Percentiles rank a stretch among this genome's conserved stretches.
Conservation (phyloP, 805 yeast genomes). For the Suhomyces vadensis region DNA sequence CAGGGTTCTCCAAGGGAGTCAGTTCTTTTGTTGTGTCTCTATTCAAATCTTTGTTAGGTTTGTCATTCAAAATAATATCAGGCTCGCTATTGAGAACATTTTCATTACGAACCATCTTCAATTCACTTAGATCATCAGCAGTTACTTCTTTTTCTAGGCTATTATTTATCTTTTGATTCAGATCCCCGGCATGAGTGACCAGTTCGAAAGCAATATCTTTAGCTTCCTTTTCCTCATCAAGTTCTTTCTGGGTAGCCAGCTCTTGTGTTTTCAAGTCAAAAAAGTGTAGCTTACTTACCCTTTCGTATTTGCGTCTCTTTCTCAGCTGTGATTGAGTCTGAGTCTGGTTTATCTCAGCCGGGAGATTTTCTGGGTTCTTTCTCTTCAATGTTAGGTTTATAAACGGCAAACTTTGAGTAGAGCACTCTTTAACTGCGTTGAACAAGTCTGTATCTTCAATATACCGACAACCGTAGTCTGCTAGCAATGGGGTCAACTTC, state of each 20-base stretch:
- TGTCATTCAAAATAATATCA: not conserved
- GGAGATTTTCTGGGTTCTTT: not conserved
- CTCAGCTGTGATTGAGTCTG: slow-evolving; percentile 12
- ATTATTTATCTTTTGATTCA: not conserved
- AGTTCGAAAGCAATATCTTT: no score
- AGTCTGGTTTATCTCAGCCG: not conserved
- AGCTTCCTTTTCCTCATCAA: not conserved
- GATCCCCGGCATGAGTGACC: no score
- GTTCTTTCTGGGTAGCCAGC: not conserved
- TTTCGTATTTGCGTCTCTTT: slow-evolving; percentile 34
- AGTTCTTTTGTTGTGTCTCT: not conserved
- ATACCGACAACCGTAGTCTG: not conserved
- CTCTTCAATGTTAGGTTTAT: not conserved
- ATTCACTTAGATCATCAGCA: no score
- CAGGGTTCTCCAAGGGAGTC: not conserved
- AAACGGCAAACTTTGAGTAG: slow-evolving; percentile 3
- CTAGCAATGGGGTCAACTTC: not conserved
- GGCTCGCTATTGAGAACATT: not conserved
- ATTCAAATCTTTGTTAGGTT: not conserved
- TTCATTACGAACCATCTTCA: not conserved
- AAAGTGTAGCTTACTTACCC: slow-evolving; percentile 35
- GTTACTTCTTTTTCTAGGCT: no score
- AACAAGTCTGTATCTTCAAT: slow-evolving; percentile 10
- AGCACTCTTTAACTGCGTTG: slow-evolving; percentile 10
- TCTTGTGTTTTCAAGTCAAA: slow-evolving; percentile 25